These are phyloP conservation scores for Hirsutella thompsonii DNA, from an alignment of 2,329 filamentous ascomycete genomes.

Conservation along the genomic window DNA sequence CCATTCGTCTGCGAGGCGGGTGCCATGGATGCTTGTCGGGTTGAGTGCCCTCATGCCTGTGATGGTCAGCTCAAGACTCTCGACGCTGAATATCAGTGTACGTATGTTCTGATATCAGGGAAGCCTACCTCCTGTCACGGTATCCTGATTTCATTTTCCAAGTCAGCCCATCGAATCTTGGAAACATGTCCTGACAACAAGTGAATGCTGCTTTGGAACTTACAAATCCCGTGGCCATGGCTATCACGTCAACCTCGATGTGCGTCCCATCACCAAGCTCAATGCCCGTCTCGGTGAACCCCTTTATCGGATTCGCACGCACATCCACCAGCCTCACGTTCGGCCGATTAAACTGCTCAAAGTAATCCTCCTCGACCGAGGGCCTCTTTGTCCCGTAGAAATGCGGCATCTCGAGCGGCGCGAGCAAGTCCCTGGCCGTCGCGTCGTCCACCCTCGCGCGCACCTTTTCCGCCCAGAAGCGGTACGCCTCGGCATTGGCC, in stretches of 20 bases:
- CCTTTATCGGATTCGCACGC: slow-evolving; percentile 23
- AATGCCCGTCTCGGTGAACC: slow-evolving; percentile 28
- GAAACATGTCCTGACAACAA: too few species aligned
- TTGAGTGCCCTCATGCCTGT: slow-evolving; percentile 30
- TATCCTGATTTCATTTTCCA: slow-evolving; percentile 10
- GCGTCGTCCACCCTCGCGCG: slow-evolving; percentile 36
- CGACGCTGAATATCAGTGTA: too few species aligned
- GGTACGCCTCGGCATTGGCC: slow-evolving; percentile 39
- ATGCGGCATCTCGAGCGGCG: slow-evolving; percentile 37
- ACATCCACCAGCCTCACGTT: slow-evolving; percentile 30
- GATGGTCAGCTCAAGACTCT: too few species aligned
- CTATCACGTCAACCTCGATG: slow-evolving; percentile 29
- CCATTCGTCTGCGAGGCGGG: slow-evolving; percentile 29
- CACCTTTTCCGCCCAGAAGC: slow-evolving; percentile 41
- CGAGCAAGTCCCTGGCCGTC: slow-evolving; percentile 33
- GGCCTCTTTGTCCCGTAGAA: slow-evolving; percentile 40
- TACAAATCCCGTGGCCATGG: slow-evolving; percentile 32
- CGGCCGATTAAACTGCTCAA: slow-evolving; percentile 31
- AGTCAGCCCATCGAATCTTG: too few species aligned
- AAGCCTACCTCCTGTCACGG: slow-evolving; percentile 23
- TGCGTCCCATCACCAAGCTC: slow-evolving; percentile 24
- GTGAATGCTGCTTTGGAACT: too few species aligned
- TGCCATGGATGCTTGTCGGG: slow-evolving; percentile 24
- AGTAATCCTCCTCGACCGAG: slow-evolving; percentile 29
- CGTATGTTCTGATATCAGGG: too few species aligned